A percentile compares a stretch with the other conserved stretches of the same genome.
These are phyloP conservation scores for Thelephora ganbajun DNA, from an alignment of 768 basidiomycete species.

Conservation along the genomic window DNA sequence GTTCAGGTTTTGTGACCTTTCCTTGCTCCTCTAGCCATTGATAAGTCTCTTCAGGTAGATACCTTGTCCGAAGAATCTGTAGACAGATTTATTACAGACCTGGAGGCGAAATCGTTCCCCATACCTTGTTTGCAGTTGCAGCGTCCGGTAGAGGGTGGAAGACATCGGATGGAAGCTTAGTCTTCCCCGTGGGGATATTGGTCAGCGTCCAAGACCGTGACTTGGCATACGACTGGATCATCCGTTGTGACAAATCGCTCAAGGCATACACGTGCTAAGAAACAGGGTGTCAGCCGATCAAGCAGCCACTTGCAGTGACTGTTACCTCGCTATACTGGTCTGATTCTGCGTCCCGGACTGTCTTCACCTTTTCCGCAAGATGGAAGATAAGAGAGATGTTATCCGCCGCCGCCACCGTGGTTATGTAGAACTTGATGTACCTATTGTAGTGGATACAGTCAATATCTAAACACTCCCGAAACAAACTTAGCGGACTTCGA, in stretches of 20 bases:
- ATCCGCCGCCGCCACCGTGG: constrained; percentile 61
- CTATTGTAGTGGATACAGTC: constrained; percentile 23
- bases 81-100: background rate
- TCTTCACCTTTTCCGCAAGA: constrained; percentile 72
- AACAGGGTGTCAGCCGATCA: background rate
- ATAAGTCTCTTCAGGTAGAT: constrained; percentile 46
- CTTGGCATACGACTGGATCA: constrained; percentile 59
- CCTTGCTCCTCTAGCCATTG: constrained; percentile 41
- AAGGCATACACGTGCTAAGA: constrained; percentile 73
- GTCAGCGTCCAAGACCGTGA: constrained; percentile 60
- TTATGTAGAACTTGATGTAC: constrained; percentile 82
- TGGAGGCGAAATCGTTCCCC: background rate
- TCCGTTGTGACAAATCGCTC: constrained; percentile 79
- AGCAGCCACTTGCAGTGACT: background rate
- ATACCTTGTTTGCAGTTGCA: constrained; percentile 53
- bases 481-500: constrained; percentile 45
- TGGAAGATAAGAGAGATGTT: constrained; percentile 77
- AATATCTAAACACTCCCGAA: constrained; percentile 2
- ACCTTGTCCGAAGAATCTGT: constrained; percentile 55
- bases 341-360: constrained; percentile 67
- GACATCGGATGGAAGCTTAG: constrained; percentile 73
- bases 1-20: constrained; percentile 18
- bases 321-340: constrained; percentile 56
- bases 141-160: constrained; percentile 53
- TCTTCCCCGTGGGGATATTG: constrained; percentile 60